A percentile compares a stretch with the other conserved stretches of the same genome.
Evolutionary conservation across 331 rosid species (phyloP).

Genomic region (Cydonia oblonga): DNA sequence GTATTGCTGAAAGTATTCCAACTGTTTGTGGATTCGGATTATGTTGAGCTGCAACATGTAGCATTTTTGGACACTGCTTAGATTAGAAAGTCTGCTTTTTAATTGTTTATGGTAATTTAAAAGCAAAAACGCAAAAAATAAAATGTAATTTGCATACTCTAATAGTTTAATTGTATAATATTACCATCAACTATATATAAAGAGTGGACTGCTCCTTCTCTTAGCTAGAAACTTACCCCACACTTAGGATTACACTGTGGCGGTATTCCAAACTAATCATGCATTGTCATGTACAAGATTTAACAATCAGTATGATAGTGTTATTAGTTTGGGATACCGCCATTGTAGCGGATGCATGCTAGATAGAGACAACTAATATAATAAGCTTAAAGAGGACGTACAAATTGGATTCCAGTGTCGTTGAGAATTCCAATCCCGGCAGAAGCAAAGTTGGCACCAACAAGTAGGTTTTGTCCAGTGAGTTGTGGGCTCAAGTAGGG

Average conservation of each 20-base stretch:
- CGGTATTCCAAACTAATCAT: no score
- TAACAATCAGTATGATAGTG: no score
- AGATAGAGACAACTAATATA: no score
- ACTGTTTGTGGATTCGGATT: slow-evolving; percentile 44
- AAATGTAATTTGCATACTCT: background rate
- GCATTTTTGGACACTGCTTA: background rate
- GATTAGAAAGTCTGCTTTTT: background rate
- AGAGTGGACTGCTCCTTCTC: background rate
- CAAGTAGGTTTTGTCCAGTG: slow-evolving; percentile 39
- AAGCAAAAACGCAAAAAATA: background rate
- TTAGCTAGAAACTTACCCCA: no score
- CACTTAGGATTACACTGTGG: no score
- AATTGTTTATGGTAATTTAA: background rate
- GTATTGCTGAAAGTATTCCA: slow-evolving; percentile 54
- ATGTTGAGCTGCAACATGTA: slow-evolving; percentile 42
- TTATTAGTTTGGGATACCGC: no score
- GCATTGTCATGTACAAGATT: no score
- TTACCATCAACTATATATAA: background rate
- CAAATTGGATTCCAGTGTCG: slow-evolving; percentile 93
- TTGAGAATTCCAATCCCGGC: slow-evolving; percentile 96
- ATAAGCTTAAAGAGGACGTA: slow-evolving; percentile 20
- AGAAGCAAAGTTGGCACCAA: slow-evolving; percentile 92
- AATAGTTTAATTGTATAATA: background rate
- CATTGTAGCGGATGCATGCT: no score
- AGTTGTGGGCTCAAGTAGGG: slow-evolving; percentile 79